These are phyloP conservation scores for Mentha longifolia DNA, from an alignment of 257 asterid species.

Conservation along the genomic window DNA sequence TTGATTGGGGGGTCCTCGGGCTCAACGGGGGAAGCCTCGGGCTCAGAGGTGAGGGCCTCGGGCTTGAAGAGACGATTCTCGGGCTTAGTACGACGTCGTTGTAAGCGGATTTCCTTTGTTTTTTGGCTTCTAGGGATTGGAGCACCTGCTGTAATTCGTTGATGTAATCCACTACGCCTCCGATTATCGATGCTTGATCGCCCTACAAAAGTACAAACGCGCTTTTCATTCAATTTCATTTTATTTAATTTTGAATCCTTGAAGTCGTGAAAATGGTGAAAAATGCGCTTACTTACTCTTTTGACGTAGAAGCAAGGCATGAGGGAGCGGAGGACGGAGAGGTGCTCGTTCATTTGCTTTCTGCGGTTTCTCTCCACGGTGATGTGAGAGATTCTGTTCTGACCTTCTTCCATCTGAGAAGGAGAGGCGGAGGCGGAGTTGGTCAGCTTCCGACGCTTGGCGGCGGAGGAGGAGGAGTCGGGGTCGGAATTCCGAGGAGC, in stretches of 20 bases:
- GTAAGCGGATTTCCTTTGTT: constrained; percentile 68
- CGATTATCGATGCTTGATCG: constrained; percentile 94
- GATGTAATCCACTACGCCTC: constrained; percentile 89
- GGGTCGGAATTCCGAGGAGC: too few relatives aligned
- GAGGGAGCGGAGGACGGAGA: constrained; percentile 69
- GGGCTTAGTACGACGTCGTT: constrained; percentile 70
- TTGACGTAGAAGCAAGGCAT: constrained; percentile 86
- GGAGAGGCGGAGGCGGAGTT: constrained; percentile 1
- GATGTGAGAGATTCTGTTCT: constrained; percentile 54
- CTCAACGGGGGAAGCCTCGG: constrained; percentile 60
- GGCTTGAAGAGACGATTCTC: too few relatives aligned
- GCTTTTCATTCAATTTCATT: too few relatives aligned
- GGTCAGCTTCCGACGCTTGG: too few relatives aligned
- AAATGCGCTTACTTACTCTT: too few relatives aligned
- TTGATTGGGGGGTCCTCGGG: constrained; percentile 82
- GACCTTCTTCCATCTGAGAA: constrained; percentile 43
- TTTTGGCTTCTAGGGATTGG: constrained; percentile 75
- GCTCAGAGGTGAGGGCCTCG: constrained; percentile 31
- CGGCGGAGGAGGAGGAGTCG: too few relatives aligned
- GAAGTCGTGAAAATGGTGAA: too few relatives aligned
- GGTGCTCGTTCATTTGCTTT: constrained; percentile 61
- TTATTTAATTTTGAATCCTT: too few relatives aligned
- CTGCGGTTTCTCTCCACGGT: constrained; percentile 77
- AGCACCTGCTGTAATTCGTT: constrained; percentile 76
- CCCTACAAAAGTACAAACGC: too few relatives aligned